A percentile compares a stretch with the other conserved stretches of the same genome.
phyloP scores from a whole-genome alignment of 257 asterid genomes.

The Ajuga chamaepitys region DNA sequence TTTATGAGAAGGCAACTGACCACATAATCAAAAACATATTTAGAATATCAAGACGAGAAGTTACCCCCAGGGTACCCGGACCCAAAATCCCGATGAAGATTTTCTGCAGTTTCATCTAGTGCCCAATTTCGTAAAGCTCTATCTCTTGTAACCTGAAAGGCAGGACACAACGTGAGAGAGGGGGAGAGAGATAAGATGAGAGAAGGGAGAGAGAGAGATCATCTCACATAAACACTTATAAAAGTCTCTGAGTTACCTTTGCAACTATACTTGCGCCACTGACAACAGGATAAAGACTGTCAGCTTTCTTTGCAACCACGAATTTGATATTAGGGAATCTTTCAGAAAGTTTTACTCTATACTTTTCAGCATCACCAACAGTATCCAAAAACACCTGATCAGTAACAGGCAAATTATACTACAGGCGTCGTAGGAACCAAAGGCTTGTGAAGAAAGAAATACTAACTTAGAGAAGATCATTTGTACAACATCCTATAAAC shows the following conservation, averaged over 20 bases:
- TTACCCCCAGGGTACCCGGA: slow-evolving; percentile 98
- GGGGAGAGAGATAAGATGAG: neutral
- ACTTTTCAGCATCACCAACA: slow-evolving; percentile 95
- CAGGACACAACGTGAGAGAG: neutral
- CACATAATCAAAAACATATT: slow-evolving; percentile 1
- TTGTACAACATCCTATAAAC: neutral
- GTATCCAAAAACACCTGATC: slow-evolving; percentile 89
- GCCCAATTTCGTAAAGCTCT: slow-evolving; percentile 79
- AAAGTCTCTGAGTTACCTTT: slow-evolving; percentile 50
- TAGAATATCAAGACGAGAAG: slow-evolving; percentile 4
- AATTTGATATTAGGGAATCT: slow-evolving; percentile 72
- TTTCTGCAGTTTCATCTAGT: slow-evolving; percentile 72
- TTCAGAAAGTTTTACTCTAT: slow-evolving; percentile 73
- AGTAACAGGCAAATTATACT: neutral
- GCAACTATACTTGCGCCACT: slow-evolving; percentile 99
- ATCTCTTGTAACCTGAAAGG: slow-evolving; percentile 83
- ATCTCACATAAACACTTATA: neutral
- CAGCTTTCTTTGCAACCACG: slow-evolving; percentile 96
- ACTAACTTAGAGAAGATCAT: neutral
- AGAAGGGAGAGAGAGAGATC: neutral
- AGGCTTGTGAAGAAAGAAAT: neutral
- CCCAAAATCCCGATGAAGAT: slow-evolving; percentile 68
- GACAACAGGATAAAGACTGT: slow-evolving; percentile 94
- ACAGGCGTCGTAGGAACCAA: neutral
- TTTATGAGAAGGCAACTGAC: neutral